A percentile compares a stretch with the other conserved stretches of the same genome.
These are phyloP conservation scores for Aspergillus panamensis DNA, from an alignment of 495 filamentous ascomycete genomes.

Conservation along the genomic window DNA sequence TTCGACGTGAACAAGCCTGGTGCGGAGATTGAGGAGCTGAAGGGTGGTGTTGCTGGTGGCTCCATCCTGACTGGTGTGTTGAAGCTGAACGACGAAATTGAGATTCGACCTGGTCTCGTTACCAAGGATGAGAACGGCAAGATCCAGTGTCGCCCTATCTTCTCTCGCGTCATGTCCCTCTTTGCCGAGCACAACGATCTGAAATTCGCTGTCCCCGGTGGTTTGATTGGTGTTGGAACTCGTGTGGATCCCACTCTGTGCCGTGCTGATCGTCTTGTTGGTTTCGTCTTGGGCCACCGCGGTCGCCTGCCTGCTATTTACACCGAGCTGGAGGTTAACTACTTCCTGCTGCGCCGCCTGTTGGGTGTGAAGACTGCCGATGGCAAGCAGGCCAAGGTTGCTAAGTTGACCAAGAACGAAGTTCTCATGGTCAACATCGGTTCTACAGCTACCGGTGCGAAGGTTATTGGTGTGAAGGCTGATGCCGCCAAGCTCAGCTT, in stretches of 20 bases:
- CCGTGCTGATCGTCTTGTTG: slow-evolving; percentile 96
- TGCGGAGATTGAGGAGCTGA: slow-evolving; percentile 98
- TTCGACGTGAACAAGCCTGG: slow-evolving; percentile 99
- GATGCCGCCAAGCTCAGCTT: slow-evolving; percentile 90
- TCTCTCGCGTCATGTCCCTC: slow-evolving; percentile 87
- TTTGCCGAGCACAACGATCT: slow-evolving; percentile 98
- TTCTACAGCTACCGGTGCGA: slow-evolving; percentile 90
- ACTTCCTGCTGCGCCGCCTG: slow-evolving; percentile 90
- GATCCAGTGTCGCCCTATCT: slow-evolving; percentile 94
- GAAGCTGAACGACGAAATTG: slow-evolving; percentile 95
- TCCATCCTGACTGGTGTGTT: slow-evolving; percentile 93
- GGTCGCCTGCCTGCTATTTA: slow-evolving; percentile 91
- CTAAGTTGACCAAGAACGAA: slow-evolving; percentile 95
- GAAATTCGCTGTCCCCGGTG: slow-evolving; percentile 95
- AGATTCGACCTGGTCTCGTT: slow-evolving; percentile 95
- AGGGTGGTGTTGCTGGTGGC: slow-evolving; percentile 97
- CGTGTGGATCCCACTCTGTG: slow-evolving; percentile 95
- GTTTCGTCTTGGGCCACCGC: slow-evolving; percentile 94
- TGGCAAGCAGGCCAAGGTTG: slow-evolving; percentile 98
- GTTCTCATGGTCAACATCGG: slow-evolving; percentile 99
- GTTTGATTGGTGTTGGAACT: slow-evolving; percentile 95
- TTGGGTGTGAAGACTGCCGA: slow-evolving; percentile 97
- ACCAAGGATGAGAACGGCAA: slow-evolving; percentile 88
- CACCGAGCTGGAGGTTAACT: slow-evolving; percentile 97
- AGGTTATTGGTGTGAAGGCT: slow-evolving; percentile 92